Base-by-base conservation (phyloP, 345 rosid genomes). In the Eucalyptus erythrocorys region DNA sequence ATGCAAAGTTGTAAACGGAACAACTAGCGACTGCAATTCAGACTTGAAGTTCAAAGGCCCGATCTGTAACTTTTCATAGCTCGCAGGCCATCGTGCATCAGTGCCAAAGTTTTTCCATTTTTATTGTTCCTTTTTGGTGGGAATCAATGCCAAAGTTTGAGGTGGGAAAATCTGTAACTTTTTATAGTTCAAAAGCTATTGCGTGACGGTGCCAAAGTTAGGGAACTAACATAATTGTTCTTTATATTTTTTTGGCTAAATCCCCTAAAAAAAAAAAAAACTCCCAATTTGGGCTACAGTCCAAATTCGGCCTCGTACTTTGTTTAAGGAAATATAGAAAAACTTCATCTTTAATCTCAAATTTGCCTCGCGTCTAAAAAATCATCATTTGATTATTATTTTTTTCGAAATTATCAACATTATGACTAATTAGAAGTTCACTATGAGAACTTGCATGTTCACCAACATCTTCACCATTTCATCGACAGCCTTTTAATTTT, bases 301-400 rank as follows among this genome's bases (percentile, higher is more conserved):
- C 82, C 45, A 11, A 37, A 71, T 10, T 37, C 13, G 42, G 11
- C 45, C 27, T 21, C 5, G 7, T 37, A 37, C 26, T 71, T 71
- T 10, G 26, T 37, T 24, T 71, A 19, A 10, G 5, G 12, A 37
- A 71, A 71, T 19, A 37, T 64, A 71, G 8, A 13, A 30, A 71
- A 71, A 19, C 4, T 2, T 19, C 10, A 42, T 34, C 13, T 37
- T 5, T 71, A 21, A 4, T 21, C 45, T 42, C 24, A 21, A 68
- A 71, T 71, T 22, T 71, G 76, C 45, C 14, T 24, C 14, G 1
- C 8, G 8, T 37, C 26, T 42, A 71, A 71, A 71, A 34, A 37
- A 10, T 37, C 82, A 2, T 11, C 40, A 15, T 16, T 66, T 51
- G 10, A 51, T 2, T 17, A 4, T 5, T 11, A 2, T 16, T 0